Evolutionary conservation across 371 early-diverging fungal genomes (phyloP), one percentile per base, ranked within the genome.

Genomic region (Mucor circinelloides): DNA sequence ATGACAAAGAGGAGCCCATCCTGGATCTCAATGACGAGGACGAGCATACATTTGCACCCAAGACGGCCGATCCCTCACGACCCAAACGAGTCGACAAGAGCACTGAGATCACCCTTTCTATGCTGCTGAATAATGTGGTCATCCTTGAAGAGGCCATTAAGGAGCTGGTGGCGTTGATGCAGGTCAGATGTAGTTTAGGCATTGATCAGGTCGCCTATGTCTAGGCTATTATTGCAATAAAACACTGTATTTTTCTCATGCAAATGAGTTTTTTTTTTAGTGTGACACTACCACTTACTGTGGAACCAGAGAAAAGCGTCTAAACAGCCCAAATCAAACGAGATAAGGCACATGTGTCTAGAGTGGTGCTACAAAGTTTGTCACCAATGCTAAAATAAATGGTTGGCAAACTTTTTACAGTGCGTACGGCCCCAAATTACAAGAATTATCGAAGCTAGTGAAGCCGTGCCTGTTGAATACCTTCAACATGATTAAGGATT

Each of bases 111-210:
- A 80, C 82, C 9, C 70, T 93, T 23, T 86, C 88, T 17, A 88
- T 88, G 74, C 67, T 93, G 32, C 70, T 93, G 17, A 95, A 94
- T 66, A 96, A 96, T 74, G 92, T 95, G 23, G 89, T 97, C 10
- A 92, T 96, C 31, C 70, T 97, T 59, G 94, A 97, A 68, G 98
- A 97, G 78, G 85, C 90, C 3, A 89, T 93, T 42, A 96, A 96
- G 72, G 98, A 97, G 72, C 74, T 96, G 8, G 86, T 97, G 12
- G 94, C 95, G 10, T 82, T 92, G 23, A 81, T 96, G 60, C 93
- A 93, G 71, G 91, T 92, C 27, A 88, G 93, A 31, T 77, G 91
- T 60, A 90, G 90, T 66, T 72, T 89, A 34, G 93, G 94, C 10
- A 85, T 91, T 21, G 94, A 94, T 76, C 83, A 61, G 42, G 61